Evolutionary conservation across 2,329 filamentous ascomycete species (phyloP).

Genomic region (Epichloe glyceriae): DNA sequence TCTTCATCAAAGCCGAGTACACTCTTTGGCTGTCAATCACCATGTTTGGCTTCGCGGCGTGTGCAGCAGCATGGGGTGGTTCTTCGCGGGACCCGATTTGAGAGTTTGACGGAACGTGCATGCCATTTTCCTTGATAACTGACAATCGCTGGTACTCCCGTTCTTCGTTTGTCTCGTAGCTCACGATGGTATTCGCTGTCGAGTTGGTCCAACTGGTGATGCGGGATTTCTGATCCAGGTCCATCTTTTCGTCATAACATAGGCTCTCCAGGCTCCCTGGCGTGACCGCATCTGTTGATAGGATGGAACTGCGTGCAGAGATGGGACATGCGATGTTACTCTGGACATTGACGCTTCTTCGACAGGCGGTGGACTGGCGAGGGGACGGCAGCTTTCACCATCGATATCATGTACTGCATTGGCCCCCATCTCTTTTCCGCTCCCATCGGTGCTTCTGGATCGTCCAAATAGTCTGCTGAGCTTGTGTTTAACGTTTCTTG

Average conservation of each 20-base stretch:
- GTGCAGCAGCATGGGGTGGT: background rate
- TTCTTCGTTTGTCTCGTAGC: slow-evolving; percentile 24
- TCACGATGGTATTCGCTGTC: slow-evolving; percentile 40
- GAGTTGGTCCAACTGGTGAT: slow-evolving; percentile 64
- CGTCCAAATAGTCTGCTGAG: slow-evolving; percentile 33
- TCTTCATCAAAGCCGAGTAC: slow-evolving; percentile 51
- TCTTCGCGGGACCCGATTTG: background rate
- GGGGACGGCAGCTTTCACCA: slow-evolving; percentile 19
- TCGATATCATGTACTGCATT: slow-evolving; percentile 11
- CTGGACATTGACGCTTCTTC: slow-evolving; percentile 33
- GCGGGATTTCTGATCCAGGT: slow-evolving; percentile 43
- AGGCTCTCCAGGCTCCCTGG: slow-evolving; percentile 41
- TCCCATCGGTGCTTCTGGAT: slow-evolving; percentile 11
- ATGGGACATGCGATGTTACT: slow-evolving; percentile 36
- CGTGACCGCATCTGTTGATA: slow-evolving; percentile 36
- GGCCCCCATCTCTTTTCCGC: slow-evolving; percentile 3
- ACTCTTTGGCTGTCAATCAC: slow-evolving; percentile 43
- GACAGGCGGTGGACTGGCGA: slow-evolving; percentile 20
- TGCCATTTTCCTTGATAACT: slow-evolving; percentile 46
- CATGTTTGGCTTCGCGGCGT: slow-evolving; percentile 10
- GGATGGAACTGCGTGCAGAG: slow-evolving; percentile 33
- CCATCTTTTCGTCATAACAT: slow-evolving; percentile 23
- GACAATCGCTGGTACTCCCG: slow-evolving; percentile 46
- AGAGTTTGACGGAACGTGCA: slow-evolving; percentile 25
- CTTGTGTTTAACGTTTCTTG: slow-evolving; percentile 46